These are phyloP conservation scores for Dryas alaskensis DNA, from an alignment of 306 rosid species.

Conservation along the genomic window DNA sequence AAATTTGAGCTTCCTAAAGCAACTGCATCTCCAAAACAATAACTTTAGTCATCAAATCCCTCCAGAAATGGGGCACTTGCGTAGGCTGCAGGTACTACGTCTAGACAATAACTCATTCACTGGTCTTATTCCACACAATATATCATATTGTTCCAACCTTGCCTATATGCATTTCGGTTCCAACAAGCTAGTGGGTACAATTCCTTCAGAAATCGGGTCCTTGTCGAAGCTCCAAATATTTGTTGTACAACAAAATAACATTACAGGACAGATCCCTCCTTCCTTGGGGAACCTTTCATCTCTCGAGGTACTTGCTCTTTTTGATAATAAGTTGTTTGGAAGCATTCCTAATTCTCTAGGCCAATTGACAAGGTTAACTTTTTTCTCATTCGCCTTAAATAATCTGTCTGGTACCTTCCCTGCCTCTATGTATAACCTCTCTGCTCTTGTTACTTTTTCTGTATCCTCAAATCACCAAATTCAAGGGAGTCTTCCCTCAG, in stretches of 20 bases:
- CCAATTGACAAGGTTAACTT: neutral
- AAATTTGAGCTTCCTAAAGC: too few relatives aligned
- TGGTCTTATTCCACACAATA: too few relatives aligned
- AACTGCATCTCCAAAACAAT: too few relatives aligned
- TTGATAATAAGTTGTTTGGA: conserved; percentile 14
- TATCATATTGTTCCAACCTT: too few relatives aligned
- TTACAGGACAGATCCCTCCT: conserved; percentile 2
- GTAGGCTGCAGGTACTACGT: neutral
- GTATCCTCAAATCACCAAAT: neutral
- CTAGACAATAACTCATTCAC: too few relatives aligned
- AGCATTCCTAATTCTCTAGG: conserved; percentile 2
- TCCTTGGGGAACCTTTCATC: conserved; percentile 8
- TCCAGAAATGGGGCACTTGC: conserved; percentile 24
- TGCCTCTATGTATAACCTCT: conserved; percentile 1
- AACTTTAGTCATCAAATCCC: conserved; percentile 26
- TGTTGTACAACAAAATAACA: neutral
- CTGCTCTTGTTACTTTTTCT: neutral
- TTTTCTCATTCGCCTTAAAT: fast-evolving
- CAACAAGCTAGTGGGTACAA: conserved; percentile 11
- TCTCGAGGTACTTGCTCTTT: neutral
- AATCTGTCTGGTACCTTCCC: neutral
- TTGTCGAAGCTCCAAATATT: neutral
- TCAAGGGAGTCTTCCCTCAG: neutral
- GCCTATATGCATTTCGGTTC: neutral
- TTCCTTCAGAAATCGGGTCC: conserved; percentile 18